These are phyloP conservation scores for Endoconidiophora polonica DNA, from an alignment of 2,329 filamentous ascomycete genomes.

Conservation along the genomic window DNA sequence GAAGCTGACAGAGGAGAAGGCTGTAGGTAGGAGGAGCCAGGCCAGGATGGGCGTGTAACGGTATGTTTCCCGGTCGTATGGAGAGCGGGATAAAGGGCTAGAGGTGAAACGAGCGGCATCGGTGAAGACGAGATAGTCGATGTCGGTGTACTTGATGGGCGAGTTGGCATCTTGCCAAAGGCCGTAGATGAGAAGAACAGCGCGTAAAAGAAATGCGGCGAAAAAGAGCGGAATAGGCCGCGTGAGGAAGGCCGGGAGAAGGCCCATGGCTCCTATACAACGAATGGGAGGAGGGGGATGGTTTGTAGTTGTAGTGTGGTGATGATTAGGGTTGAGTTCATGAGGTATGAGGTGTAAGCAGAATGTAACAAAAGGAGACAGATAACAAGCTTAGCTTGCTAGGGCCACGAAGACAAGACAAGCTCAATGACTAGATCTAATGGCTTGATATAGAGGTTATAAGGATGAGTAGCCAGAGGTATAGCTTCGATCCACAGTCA, in stretches of 20 bases:
- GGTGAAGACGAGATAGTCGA: conserved; percentile 97
- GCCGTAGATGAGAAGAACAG: conserved; percentile 66
- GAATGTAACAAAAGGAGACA: too few relatives aligned
- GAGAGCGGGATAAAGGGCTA: conserved; percentile 28
- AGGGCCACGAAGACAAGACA: too few relatives aligned
- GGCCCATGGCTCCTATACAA: conserved; percentile 2
- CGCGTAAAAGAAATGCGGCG: conserved; percentile 47
- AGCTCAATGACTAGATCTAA: too few relatives aligned
- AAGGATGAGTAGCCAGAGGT: neutral
- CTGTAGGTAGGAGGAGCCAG: conserved; percentile 75
- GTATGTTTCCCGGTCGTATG: conserved; percentile 83
- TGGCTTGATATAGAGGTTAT: neutral
- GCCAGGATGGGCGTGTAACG: conserved; percentile 89
- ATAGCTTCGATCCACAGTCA: too few relatives aligned
- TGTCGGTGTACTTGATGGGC: conserved; percentile 93
- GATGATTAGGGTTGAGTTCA: neutral
- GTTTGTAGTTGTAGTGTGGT: neutral
- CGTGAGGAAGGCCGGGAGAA: conserved; percentile 8
- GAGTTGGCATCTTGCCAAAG: conserved; percentile 85
- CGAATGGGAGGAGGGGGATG: neutral
- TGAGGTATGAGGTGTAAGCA: too few relatives aligned
- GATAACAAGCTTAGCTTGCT: too few relatives aligned
- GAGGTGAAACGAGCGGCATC: conserved; percentile 70
- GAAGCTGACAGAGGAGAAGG: conserved; percentile 40
- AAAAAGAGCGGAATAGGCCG: conserved; percentile 29